A percentile compares a stretch with the other conserved stretches of the same genome.
These are phyloP conservation scores for Axilococcus clingmanii DNA, from an alignment of 139 green algal species.

Conservation along the genomic window DNA sequence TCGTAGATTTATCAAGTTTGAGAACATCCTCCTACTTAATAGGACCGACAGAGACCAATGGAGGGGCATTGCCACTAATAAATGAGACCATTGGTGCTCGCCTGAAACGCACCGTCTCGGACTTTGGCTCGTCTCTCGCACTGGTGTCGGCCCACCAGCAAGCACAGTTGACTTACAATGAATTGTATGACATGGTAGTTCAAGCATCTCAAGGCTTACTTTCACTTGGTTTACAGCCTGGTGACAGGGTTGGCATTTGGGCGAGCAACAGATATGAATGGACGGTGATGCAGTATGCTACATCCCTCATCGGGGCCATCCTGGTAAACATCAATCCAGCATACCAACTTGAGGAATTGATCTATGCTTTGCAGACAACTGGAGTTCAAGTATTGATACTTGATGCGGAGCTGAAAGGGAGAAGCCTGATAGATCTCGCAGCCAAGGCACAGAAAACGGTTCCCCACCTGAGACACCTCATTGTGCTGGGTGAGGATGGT, in stretches of 20 bases:
- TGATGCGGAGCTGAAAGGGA: constrained; percentile 9
- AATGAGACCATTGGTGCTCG: neutral
- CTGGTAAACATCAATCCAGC: constrained; percentile 21
- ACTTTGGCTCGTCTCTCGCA: neutral
- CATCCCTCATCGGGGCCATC: constrained; percentile 11
- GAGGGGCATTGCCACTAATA: neutral
- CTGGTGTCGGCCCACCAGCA: constrained; percentile 12
- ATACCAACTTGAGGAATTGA: constrained; percentile 2
- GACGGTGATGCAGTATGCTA: constrained; percentile 14
- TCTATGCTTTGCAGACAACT: neutral
- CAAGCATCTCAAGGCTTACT: constrained; percentile 25
- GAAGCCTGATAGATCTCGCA: neutral
- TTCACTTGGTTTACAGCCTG: constrained; percentile 33
- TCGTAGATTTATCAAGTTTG: constrained; percentile 1
- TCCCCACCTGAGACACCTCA: constrained; percentile 4
- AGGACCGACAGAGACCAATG: neutral
- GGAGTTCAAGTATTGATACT: constrained; percentile 10
- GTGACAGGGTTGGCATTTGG: constrained; percentile 19
- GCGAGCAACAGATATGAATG: constrained; percentile 20
- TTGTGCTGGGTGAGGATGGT: constrained; percentile 8
- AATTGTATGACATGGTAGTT: constrained; percentile 4
- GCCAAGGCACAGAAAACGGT: neutral
- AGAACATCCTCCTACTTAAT: neutral
- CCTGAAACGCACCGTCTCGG: neutral
- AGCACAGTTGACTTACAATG: constrained; percentile 5